Base-by-base conservation (phyloP, 2,329 filamentous ascomycete species). In the Calonectria naviculata region DNA sequence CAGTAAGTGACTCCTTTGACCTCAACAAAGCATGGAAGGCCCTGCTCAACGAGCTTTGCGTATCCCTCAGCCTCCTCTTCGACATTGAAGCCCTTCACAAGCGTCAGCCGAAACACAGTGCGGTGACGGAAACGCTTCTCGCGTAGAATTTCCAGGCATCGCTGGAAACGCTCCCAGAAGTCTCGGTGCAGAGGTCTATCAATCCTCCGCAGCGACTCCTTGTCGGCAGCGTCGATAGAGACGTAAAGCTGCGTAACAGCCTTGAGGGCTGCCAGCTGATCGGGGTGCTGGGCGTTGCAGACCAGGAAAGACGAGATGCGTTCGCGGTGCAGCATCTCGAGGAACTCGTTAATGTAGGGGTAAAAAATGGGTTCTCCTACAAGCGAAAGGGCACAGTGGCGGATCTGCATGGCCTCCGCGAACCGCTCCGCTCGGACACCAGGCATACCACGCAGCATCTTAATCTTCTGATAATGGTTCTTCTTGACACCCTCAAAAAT, bases 311-410 rank as follows among this genome's bases (percentile, higher is more conserved):
- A 97, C 4, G 94, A 97, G 76, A 98, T 98, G 76, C 91, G 93
- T 81, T 97, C 94, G 15, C 83, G 86, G 84, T 98, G 96, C 74
- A 99, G 88, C 87, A 98, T 90, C 13, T 86, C 89, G 1, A 97
- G 87, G 79, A 98, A 95, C 80, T 95, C 93, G 83, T 99, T 98
- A 87, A 98, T 98, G 80, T 97, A 92, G 12, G 97, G 97, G 83
- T 98, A 98, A 85, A 98, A 98, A 78, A 98, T 98, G n/a, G 96
- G 96, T 83, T 99, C 96, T 76, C 97, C 96, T 26, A 99, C 97
- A 12, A 99, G 88, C 75, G 92, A 95, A 54, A 99, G 87, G 0
- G 97, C 97, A 82, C 96, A 99, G 84, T 99, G 96, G 0, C 95
- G 90, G 78, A 99, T 98, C 47, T 92, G 89, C 93, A 98, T 95